These are phyloP conservation scores for Trichoderma gamsii DNA, from an alignment of 495 filamentous ascomycete genomes.

Conservation along the genomic window DNA sequence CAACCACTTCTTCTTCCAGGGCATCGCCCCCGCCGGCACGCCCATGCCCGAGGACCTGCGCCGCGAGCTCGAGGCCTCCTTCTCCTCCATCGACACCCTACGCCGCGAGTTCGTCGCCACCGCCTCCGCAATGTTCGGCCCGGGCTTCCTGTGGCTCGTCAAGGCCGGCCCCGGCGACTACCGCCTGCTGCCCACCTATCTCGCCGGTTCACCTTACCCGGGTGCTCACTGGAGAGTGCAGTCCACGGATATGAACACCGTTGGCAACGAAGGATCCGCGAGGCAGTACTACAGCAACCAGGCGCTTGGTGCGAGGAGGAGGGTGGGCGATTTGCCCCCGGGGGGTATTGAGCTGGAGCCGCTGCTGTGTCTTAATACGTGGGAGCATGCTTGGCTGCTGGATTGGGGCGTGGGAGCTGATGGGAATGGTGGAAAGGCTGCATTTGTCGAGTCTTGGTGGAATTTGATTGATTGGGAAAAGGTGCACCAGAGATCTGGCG, in stretches of 20 bases:
- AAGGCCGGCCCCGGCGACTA: conserved; percentile 43
- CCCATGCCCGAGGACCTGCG: conserved; percentile 30
- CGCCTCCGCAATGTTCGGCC: conserved; percentile 89
- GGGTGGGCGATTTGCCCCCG: conserved; percentile 39
- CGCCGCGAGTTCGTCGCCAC: conserved; percentile 72
- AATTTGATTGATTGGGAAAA: conserved; percentile 73
- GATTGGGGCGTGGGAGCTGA: conserved; percentile 63
- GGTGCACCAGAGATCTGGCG: conserved; percentile 42
- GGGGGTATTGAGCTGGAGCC: conserved; percentile 68
- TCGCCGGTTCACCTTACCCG: conserved; percentile 82
- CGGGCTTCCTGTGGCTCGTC: conserved; percentile 94
- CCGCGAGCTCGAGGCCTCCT: conserved; percentile 51
- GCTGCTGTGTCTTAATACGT: conserved; percentile 86
- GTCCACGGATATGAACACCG: conserved; percentile 71
- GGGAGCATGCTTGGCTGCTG: conserved; percentile 88
- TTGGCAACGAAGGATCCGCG: conserved; percentile 31
- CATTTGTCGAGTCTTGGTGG: conserved; percentile 81
- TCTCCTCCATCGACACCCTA: conserved; percentile 76
- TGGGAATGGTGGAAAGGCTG: conserved; percentile 56
- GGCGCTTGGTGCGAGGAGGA: conserved; percentile 25
- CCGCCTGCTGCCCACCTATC: conserved; percentile 81
- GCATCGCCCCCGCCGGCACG: conserved; percentile 39
- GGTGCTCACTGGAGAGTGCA: conserved; percentile 79
- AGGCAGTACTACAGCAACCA: conserved; percentile 29
- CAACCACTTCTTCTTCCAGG: conserved; percentile 90